Evolutionary conservation across 129 eudicot species (phyloP).

Genomic region (Ambrosia artemisiifolia): DNA sequence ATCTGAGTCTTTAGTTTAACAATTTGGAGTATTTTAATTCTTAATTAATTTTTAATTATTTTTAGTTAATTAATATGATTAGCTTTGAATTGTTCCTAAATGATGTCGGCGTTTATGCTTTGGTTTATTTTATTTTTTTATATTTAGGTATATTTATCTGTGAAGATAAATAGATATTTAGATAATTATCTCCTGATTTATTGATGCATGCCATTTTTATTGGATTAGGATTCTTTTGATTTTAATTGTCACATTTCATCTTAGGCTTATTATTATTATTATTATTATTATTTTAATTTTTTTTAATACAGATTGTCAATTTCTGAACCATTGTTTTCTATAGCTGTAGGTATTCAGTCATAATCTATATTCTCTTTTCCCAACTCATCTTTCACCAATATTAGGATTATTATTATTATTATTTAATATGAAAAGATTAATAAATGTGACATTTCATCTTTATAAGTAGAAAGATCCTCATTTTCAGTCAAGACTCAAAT

Average conservation of each 20-base stretch:
- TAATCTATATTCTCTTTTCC: conserved; percentile 20
- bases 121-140: background rate
- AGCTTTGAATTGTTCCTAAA: conserved; percentile 23
- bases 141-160: background rate
- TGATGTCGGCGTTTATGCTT: conserved; percentile 38
- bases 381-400: conserved; percentile 5
- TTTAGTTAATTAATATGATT: conserved; percentile 6
- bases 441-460: too few relatives aligned
- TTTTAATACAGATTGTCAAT: conserved; percentile 28
- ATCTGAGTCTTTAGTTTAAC: conserved; percentile 13
- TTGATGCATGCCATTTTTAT: conserved; percentile 29
- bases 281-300: background rate
- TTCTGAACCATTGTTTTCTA: conserved; percentile 27
- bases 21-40: conserved; percentile 24
- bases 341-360: conserved; percentile 36
- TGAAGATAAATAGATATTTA: background rate
- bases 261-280: background rate
- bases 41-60: background rate
- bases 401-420: background rate
- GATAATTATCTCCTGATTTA: conserved; percentile 17
- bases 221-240: conserved; percentile 23
- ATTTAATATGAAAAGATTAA: background rate
- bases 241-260: conserved; percentile 29
- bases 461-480: conserved; percentile 22
- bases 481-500: conserved; percentile 20